These are phyloP conservation scores for Halophytophthora batemanensis DNA, from an alignment of 352 stramenopile species.

Conservation along the genomic window DNA sequence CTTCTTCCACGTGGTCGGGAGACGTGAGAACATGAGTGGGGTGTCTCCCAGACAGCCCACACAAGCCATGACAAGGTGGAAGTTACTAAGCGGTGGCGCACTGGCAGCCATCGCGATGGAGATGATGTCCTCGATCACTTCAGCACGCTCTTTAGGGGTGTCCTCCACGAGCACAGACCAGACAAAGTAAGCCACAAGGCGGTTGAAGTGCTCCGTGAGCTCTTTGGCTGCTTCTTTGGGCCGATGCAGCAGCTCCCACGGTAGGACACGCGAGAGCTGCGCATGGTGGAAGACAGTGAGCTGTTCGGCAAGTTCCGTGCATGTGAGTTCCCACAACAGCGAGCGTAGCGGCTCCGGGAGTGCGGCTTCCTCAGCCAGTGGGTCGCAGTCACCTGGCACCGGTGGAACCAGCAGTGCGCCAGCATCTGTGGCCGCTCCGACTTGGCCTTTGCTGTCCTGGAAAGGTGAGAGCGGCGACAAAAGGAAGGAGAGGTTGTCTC, in stretches of 20 bases:
- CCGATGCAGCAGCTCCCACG: constrained; percentile 59
- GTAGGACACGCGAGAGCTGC: constrained; percentile 39
- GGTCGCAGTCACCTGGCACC: constrained; percentile 36
- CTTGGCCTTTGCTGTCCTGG: constrained; percentile 7
- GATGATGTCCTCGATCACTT: constrained; percentile 74
- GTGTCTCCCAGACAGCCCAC: constrained; percentile 69
- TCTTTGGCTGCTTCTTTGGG: constrained; percentile 44
- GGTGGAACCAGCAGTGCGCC: constrained; percentile 10
- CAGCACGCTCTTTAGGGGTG: constrained; percentile 56
- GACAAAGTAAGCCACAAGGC: constrained; percentile 62
- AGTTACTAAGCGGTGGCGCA: constrained; percentile 54
- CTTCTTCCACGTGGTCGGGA: constrained; percentile 71
- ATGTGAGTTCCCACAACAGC: constrained; percentile 51
- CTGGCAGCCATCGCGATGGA: constrained; percentile 49
- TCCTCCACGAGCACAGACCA: constrained; percentile 77
- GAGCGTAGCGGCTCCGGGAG: constrained; percentile 39
- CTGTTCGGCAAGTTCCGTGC: constrained; percentile 56
- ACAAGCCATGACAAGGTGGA: constrained; percentile 78
- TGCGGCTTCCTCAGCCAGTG: constrained; percentile 36
- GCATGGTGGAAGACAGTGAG: constrained; percentile 62
- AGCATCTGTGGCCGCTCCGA: constrained; percentile 9
- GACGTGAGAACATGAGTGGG: constrained; percentile 61
- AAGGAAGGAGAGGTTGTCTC: constrained; percentile 21
- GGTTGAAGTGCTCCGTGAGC: constrained; percentile 63
- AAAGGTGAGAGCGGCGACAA: constrained; percentile 17